Conservation (phyloP, 192 early-diverging fungal species). For the Backusella australiensis region DNA sequence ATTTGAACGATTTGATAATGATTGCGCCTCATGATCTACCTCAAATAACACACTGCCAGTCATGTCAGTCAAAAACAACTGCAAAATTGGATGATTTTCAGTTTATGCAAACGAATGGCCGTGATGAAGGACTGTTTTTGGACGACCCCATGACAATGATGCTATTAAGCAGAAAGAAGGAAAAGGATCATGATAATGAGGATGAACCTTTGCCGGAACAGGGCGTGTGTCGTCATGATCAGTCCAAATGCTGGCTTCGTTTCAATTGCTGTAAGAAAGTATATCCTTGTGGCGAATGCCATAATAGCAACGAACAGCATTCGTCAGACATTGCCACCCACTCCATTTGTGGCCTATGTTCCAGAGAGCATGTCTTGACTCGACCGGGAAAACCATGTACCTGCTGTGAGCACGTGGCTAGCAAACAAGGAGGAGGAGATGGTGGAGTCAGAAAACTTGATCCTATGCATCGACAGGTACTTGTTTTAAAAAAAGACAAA, state of each 20-base stretch:
- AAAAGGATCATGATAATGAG: neutral
- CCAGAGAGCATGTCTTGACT: slow-evolving; percentile 68
- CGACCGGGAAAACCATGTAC: slow-evolving; percentile 44
- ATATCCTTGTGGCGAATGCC: slow-evolving; percentile 83
- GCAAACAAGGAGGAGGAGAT: slow-evolving; percentile 68
- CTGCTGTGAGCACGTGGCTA: slow-evolving; percentile 58
- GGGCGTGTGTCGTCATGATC: slow-evolving; percentile 82
- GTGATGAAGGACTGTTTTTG: slow-evolving; percentile 1
- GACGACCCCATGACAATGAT: neutral
- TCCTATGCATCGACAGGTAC: neutral
- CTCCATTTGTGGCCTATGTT: slow-evolving; percentile 84
- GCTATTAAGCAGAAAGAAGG: slow-evolving; percentile 8
- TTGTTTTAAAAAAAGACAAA: neutral
- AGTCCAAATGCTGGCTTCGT: slow-evolving; percentile 85
- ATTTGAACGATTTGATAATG: slow-evolving; percentile 40
- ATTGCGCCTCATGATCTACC: slow-evolving; percentile 43
- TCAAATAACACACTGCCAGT: slow-evolving; percentile 37
- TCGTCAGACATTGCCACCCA: slow-evolving; percentile 58
- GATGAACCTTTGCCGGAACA: slow-evolving; percentile 66
- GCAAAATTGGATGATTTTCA: slow-evolving; percentile 49
- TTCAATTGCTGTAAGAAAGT: slow-evolving; percentile 89
- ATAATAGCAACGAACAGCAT: slow-evolving; percentile 75
- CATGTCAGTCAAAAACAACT: slow-evolving; percentile 46
- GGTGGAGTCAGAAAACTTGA: slow-evolving; percentile 66
- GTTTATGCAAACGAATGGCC: slow-evolving; percentile 41